phyloP scores from a whole-genome alignment of 441 rosid species.

The Adansonia grandidieri region DNA sequence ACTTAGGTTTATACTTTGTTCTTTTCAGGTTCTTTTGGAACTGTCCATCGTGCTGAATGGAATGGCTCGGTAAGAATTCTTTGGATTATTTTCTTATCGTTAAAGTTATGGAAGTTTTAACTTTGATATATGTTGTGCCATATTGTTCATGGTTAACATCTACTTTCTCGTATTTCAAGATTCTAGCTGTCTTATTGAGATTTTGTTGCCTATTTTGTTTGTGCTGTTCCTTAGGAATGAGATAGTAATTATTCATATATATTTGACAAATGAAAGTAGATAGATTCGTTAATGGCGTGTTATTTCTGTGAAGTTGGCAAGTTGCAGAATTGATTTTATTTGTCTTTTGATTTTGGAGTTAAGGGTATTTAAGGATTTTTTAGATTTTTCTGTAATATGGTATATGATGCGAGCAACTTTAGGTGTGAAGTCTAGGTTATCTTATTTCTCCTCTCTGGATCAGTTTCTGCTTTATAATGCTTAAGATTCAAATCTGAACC shows the following conservation, averaged over 20 bases:
- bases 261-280: background rate
- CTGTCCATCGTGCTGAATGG: conserved; percentile 99
- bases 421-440: background rate
- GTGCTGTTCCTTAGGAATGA: background rate
- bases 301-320: background rate
- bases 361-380: background rate
- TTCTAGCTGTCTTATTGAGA: background rate
- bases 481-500: background rate
- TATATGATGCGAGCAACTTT: background rate
- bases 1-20: conserved; percentile 32
- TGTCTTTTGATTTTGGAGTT: background rate
- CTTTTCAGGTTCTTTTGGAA: conserved; percentile 98
- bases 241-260: background rate
- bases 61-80: conserved; percentile 82
- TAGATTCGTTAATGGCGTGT: background rate
- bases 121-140: conserved; percentile 11
- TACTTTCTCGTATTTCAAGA: conserved; percentile 4
- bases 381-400: background rate
- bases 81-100: conserved; percentile 7
- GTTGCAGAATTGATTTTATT: background rate
- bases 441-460: background rate
- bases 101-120: background rate
- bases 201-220: background rate
- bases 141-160: conserved; percentile 10
- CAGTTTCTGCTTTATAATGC: background rate